Percentiles rank a stretch among this genome's conserved stretches.
These are phyloP conservation scores for Gnomoniopsis sp. DNA, from an alignment of 2,329 filamentous ascomycete species.

Conservation along the genomic window DNA sequence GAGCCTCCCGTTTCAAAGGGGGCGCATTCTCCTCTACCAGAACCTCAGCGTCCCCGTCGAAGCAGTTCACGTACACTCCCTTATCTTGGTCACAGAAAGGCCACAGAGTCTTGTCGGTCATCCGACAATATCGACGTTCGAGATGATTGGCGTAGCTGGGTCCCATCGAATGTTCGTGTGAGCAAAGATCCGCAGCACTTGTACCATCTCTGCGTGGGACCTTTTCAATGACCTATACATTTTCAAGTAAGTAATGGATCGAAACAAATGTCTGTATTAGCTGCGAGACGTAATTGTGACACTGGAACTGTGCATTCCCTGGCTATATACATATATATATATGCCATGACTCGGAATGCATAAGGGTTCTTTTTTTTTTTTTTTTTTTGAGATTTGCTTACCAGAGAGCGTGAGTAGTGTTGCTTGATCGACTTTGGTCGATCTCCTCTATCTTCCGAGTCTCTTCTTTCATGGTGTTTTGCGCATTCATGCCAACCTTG, in stretches of 20 bases:
- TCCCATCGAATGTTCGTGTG: not conserved
- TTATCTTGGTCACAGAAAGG: conserved; percentile 1
- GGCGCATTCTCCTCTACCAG: not conserved
- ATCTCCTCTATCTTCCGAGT: no score
- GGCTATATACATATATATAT: no score
- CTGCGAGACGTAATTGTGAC: not conserved
- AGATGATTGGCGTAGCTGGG: conserved; percentile 3
- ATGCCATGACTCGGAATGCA: no score
- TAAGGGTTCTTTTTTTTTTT: no score
- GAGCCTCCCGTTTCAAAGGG: not conserved
- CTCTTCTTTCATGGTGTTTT: no score
- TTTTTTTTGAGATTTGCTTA: no score
- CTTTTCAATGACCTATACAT: not conserved
- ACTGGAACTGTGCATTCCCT: no score
- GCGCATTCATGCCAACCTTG: no score
- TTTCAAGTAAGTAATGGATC: not conserved
- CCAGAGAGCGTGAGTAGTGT: no score
- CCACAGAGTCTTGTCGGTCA: conserved; percentile 6
- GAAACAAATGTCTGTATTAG: not conserved
- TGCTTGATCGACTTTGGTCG: no score
- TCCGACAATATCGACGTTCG: not conserved
- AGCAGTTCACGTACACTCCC: not conserved
- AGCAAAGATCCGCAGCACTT: not conserved
- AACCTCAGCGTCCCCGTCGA: conserved; percentile 1
- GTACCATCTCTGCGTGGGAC: not conserved